Base-by-base conservation (phyloP, 2,329 filamentous ascomycete genomes). In the Aspergillus bombycis region DNA sequence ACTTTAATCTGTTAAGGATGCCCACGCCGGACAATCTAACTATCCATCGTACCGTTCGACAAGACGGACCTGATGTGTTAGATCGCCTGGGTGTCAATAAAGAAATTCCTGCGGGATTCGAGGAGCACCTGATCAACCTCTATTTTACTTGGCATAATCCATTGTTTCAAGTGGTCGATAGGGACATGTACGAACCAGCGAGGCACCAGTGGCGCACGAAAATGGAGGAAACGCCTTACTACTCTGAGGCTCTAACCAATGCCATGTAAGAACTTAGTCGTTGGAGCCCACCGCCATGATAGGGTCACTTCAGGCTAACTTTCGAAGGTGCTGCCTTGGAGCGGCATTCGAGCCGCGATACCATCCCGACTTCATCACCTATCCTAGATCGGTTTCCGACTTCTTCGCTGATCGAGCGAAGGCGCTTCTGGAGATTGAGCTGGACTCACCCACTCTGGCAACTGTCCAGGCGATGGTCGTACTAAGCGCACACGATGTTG, bases 401-500 rank as follows among this genome's bases (percentile, higher is more conserved):
- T 80, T 80, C 55, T 68, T 73, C 38, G 76, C 75, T 1, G 74
- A 77, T 50, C 70, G 79, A 36, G 75, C 76, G 1, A 81, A 81
- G 58, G 71, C 73, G 6, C 69, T 80, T 14, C 70, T 82, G 3
- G 80, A 83, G 34, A 72, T 78, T 6, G 80, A 83, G 62, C 67
- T 83, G 28, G 80, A 82, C 56, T 76, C 68, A 14, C 81, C 81
- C 1, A 76, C 71, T 34, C 70, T 82, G 7, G 78, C 80, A 14
- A 82, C 80, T 10, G 73, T 79, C 6, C 80, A 83, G 53, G 78
- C 80, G 8, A 68, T 82, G 56, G 72, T 80, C 0, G 71, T 83
- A 30, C 65, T 83, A 19, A 80, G 79, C 50, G 71, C 73, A 19
- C 74, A 78, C 55, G 80, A 83, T 58, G 74, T 53, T 21, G 79